Conservation (phyloP, 768 basidiomycete genomes). For the Dendrothele bispora region DNA sequence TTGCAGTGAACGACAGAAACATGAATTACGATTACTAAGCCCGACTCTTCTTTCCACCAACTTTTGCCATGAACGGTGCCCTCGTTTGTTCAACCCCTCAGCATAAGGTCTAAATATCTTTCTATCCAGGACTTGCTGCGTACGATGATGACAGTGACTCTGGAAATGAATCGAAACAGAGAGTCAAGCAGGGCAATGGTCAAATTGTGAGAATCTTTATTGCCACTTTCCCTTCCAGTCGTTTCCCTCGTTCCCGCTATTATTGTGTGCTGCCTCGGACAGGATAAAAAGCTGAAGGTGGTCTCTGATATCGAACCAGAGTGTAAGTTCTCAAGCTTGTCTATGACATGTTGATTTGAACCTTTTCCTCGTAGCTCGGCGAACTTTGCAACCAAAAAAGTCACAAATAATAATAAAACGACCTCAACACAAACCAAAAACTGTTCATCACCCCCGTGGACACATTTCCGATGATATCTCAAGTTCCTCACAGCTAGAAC, state of each 20-base stretch:
- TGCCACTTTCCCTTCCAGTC: conserved; percentile 29
- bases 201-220: conserved; percentile 64
- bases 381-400: conserved; percentile 45
- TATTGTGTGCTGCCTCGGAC: conserved; percentile 52
- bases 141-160: conserved; percentile 67
- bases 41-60: too few species aligned
- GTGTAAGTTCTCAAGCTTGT: conserved; percentile 28
- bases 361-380: neutral
- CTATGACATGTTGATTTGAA: neutral
- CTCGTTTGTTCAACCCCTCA: too few species aligned
- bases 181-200: conserved; percentile 19
- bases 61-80: neutral
- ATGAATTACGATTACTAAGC: too few species aligned
- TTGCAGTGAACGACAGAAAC: too few species aligned
- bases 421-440: conserved; percentile 37
- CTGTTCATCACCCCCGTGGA: conserved; percentile 38
- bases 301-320: conserved; percentile 37
- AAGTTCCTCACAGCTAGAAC: conserved; percentile 10
- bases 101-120: too few species aligned
- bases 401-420: conserved; percentile 63
- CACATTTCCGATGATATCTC: conserved; percentile 49
- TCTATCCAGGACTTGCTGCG: conserved; percentile 54
- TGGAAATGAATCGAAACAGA: conserved; percentile 31
- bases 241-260: conserved; percentile 70
- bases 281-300: conserved; percentile 57